A percentile compares a stretch with the other conserved stretches of the same genome.
phyloP scores from a whole-genome alignment of 2,329 filamentous ascomycete genomes.

The Colletotrichum camelliae region DNA sequence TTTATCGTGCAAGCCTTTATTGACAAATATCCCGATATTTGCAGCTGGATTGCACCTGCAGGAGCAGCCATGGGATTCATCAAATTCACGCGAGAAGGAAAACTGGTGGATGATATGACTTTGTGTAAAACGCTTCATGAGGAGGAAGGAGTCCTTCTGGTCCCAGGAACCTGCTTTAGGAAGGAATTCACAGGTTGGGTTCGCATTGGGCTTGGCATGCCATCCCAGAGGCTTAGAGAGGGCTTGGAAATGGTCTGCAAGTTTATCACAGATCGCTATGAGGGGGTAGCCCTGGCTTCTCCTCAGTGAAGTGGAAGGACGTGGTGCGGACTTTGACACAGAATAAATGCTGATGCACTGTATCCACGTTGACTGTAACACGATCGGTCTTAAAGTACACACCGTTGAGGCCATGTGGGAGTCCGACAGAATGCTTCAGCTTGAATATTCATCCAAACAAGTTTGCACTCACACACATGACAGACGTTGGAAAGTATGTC shows the following conservation, averaged over 20 bases:
- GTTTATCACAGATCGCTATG: neutral
- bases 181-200: neutral
- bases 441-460: no score
- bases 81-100: neutral
- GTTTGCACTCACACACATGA: neutral
- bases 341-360: neutral
- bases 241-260: neutral
- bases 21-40: neutral
- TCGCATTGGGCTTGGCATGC: neutral
- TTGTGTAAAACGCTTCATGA: neutral
- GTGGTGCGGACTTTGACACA: neutral
- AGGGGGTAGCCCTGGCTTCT: neutral
- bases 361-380: neutral
- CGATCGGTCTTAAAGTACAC: neutral
- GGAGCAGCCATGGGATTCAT: neutral
- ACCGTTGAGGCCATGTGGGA: neutral
- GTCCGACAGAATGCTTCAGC: neutral
- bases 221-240: neutral
- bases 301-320: neutral
- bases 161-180: neutral
- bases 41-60: neutral
- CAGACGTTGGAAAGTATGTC: neutral
- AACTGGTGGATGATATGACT: neutral
- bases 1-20: neutral
- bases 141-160: neutral